Evolutionary conservation across 2,329 filamentous ascomycete species (phyloP).

Genomic region (Calonectria hongkongensis): DNA sequence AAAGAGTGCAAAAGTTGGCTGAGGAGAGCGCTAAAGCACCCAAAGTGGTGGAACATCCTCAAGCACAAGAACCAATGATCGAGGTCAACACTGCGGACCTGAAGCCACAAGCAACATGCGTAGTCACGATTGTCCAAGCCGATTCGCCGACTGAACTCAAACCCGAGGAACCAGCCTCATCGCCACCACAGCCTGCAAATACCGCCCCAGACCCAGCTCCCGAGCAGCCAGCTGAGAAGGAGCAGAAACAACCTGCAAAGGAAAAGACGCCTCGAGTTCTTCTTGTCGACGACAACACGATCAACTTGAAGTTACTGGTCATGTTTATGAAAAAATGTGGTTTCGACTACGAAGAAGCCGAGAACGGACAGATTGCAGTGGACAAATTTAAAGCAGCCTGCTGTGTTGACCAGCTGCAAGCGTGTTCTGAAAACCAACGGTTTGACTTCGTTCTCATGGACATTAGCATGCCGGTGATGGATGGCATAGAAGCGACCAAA

Average conservation of each 20-base stretch:
- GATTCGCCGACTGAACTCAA: not conserved
- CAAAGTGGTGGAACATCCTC: not conserved
- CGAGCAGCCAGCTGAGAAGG: not conserved
- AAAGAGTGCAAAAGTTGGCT: slow-evolving; percentile 9
- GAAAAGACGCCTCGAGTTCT: slow-evolving; percentile 53
- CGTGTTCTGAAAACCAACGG: slow-evolving; percentile 28
- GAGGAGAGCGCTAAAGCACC: not conserved
- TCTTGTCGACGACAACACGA: slow-evolving; percentile 65
- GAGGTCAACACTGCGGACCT: not conserved
- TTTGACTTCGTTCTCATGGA: slow-evolving; percentile 67
- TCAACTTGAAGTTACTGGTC: slow-evolving; percentile 65
- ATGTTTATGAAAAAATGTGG: slow-evolving; percentile 66
- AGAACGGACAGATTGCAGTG: slow-evolving; percentile 68
- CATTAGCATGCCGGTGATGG: slow-evolving; percentile 74
- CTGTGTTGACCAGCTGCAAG: not conserved
- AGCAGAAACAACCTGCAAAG: not conserved
- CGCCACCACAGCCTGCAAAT: slow-evolving; percentile 29
- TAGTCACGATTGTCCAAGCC: not conserved
- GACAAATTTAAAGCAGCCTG: slow-evolving; percentile 62
- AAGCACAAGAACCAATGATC: not conserved
- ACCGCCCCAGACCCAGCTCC: slow-evolving; percentile 15
- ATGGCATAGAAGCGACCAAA: slow-evolving; percentile 69
- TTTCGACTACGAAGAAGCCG: slow-evolving; percentile 64
- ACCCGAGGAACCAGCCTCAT: not conserved
- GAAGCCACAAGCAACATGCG: not conserved